Conservation (phyloP, 768 basidiomycete species). For the Kwoniella mangroviensis region DNA sequence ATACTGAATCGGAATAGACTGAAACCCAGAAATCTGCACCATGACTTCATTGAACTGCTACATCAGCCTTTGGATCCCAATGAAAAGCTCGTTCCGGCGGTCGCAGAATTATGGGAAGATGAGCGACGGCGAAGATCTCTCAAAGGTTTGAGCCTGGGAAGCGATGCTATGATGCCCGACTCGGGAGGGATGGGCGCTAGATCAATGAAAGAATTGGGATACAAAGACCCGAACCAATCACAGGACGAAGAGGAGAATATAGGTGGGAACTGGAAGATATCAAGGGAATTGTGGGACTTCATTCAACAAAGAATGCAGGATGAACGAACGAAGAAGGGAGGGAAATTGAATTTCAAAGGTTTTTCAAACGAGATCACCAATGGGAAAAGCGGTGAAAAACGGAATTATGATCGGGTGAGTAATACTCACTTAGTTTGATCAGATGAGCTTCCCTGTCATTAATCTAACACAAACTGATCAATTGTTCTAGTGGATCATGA, state of each 20-base stretch:
- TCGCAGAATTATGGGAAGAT: conserved; percentile 95
- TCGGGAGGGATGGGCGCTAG: conserved; percentile 61
- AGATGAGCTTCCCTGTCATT: too few relatives aligned
- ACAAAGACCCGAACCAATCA: conserved; percentile 25
- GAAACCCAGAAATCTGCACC: conserved; percentile 69
- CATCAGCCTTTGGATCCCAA: conserved; percentile 60
- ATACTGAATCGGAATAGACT: conserved; percentile 82
- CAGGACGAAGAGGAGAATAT: conserved; percentile 66
- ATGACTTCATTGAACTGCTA: conserved; percentile 68
- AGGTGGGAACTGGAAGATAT: conserved; percentile 64
- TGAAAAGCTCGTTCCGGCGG: conserved; percentile 81
- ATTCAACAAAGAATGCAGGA: conserved; percentile 67
- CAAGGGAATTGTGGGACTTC: conserved; percentile 71
- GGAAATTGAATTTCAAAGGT: conserved; percentile 43
- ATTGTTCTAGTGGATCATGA: conserved; percentile 67
- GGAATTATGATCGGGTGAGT: conserved; percentile 52
- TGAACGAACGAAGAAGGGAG: conserved; percentile 58
- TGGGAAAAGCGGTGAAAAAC: conserved; percentile 47
- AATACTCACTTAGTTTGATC: too few relatives aligned
- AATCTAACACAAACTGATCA: background rate
- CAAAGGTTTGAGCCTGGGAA: conserved; percentile 69
- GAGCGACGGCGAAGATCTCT: conserved; percentile 75
- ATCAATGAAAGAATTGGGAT: conserved; percentile 47
- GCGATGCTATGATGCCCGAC: conserved; percentile 74
- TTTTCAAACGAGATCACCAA: conserved; percentile 40